Base-by-base conservation (phyloP, 2,329 filamentous ascomycete species). In the Alternaria viburni region DNA sequence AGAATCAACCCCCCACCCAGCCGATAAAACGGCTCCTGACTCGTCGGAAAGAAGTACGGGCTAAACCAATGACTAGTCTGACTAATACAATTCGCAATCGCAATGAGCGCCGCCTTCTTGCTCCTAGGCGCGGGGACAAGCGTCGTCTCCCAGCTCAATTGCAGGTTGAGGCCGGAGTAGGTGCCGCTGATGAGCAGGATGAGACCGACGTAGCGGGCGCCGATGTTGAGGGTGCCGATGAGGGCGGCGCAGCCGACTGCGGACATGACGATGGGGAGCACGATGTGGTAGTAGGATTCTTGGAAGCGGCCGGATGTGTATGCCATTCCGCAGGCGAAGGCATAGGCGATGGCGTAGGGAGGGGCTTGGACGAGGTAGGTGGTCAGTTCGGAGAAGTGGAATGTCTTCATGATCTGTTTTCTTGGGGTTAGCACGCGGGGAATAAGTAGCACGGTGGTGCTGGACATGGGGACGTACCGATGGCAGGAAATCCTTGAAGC, bases 321-420 rank as follows among this genome's bases (percentile, higher is more conserved):
- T 4, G 75, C 70, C 10, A 72, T 58, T n/a, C 49, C 62, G 49
- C 69, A 72, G 6, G 74, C 69, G 26, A 66, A 62, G 21, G 64
- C 62, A 50, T 77, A 77, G 8, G 75, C 71, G 57, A 78, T 70
- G 28, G 71, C 72, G 57, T 81, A 81, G 0, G 81, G 81, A 1
- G 81, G 81, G 0, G 81, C 81, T 56, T 82, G 80, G 4, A 83
- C 73, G 13, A 83, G 78, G 51, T 81, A 82, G 1, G 81, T 83
- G 13, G 64, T 69, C 1, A 71, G 54, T 6, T 49, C 61, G 32
- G 55, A 32, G 58, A 72, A 73, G 6, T 62, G 23, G 46, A 72
- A 69, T 0, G 69, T 73, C n/a, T 68, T 52, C 62, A 73, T 68
- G 21, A 72, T 73, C 66, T 69, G 25, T 8, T 7, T 8, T 3